Percentiles rank a stretch among this genome's conserved stretches.
These are phyloP conservation scores for Neoarthrinium moseri DNA, from an alignment of 2,329 filamentous ascomycete species.

Conservation along the genomic window DNA sequence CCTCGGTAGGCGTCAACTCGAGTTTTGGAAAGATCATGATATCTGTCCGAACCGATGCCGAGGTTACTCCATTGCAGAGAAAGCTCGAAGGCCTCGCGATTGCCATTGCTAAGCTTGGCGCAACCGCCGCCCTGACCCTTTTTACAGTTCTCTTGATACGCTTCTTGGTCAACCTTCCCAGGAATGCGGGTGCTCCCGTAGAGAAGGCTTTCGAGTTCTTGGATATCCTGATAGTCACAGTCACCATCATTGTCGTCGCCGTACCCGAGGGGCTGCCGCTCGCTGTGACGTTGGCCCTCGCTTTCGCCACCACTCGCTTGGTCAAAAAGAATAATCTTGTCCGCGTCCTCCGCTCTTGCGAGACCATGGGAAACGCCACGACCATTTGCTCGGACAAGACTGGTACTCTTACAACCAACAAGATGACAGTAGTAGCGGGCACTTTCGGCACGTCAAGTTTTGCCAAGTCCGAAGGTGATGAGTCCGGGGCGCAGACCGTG, in stretches of 20 bases:
- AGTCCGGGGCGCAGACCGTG: slow-evolving; percentile 16
- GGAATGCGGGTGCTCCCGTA: slow-evolving; percentile 43
- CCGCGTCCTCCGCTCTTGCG: slow-evolving; percentile 65
- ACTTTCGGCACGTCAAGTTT: slow-evolving; percentile 52
- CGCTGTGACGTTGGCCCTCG: slow-evolving; percentile 66
- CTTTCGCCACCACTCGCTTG: slow-evolving; percentile 67
- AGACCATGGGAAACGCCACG: slow-evolving; percentile 71
- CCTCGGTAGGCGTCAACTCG: slow-evolving; percentile 53
- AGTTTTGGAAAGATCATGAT: slow-evolving; percentile 57
- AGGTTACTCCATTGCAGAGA: slow-evolving; percentile 52
- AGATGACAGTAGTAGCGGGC: slow-evolving; percentile 75
- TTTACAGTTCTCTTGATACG: slow-evolving; percentile 80
- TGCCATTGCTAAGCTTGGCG: slow-evolving; percentile 50
- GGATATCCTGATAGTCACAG: slow-evolving; percentile 61
- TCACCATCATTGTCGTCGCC: slow-evolving; percentile 68
- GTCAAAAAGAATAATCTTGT: slow-evolving; percentile 70
- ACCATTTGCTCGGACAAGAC: slow-evolving; percentile 82
- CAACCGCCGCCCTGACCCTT: slow-evolving; percentile 69
- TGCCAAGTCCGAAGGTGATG: slow-evolving; percentile 22
- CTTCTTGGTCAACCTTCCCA: slow-evolving; percentile 63
- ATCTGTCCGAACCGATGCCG: slow-evolving; percentile 50
- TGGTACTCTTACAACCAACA: slow-evolving; percentile 71
- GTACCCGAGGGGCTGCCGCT: slow-evolving; percentile 66
- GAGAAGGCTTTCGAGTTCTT: slow-evolving; percentile 63
- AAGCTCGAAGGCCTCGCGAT: slow-evolving; percentile 51